Evolutionary conservation across 2,329 filamentous ascomycete species (phyloP).

Genomic region (Parasarocladium wereldwijsianum): DNA sequence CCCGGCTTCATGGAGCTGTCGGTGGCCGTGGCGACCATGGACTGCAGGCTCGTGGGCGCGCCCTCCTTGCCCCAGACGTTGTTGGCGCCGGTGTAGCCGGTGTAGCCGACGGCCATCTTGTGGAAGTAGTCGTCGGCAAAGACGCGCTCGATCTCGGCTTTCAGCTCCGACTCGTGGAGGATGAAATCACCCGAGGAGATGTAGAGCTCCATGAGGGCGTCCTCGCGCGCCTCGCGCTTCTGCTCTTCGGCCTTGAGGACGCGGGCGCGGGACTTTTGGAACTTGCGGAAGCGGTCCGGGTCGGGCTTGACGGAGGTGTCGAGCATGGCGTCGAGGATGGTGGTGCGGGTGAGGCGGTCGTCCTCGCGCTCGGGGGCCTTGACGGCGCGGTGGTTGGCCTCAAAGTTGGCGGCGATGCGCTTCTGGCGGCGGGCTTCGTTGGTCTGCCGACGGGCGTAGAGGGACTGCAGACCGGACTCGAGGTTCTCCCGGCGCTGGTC

Average conservation of each 20-base stretch:
- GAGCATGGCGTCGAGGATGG: constrained; percentile 36
- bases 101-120: constrained; percentile 15
- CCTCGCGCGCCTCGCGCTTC: constrained; percentile 45
- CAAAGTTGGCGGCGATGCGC: constrained; percentile 31
- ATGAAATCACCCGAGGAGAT: constrained; percentile 82
- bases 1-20: constrained; percentile 20
- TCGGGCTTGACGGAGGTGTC: constrained; percentile 42
- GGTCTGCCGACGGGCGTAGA: constrained; percentile 50
- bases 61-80: constrained; percentile 39
- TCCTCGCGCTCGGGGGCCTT: constrained; percentile 57
- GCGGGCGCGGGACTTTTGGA: constrained; percentile 28
- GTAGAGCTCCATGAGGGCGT: constrained; percentile 76
- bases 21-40: constrained; percentile 25
- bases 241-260: constrained; percentile 23
- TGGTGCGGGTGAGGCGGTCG: constrained; percentile 59
- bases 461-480: constrained; percentile 50
- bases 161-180: constrained; percentile 62
- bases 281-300: constrained; percentile 42
- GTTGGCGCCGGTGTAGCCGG: constrained; percentile 19
- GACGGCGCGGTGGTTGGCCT: constrained; percentile 30
- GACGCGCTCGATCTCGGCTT: constrained; percentile 55
- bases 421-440: constrained; percentile 19
- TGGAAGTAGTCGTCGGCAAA: constrained; percentile 51
- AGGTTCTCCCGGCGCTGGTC: constrained; percentile 57
- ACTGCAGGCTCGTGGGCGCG: constrained; percentile 26